These are phyloP conservation scores for Umbelopsis vinacea DNA, from an alignment of 192 early-diverging fungal genomes.

Conservation along the genomic window DNA sequence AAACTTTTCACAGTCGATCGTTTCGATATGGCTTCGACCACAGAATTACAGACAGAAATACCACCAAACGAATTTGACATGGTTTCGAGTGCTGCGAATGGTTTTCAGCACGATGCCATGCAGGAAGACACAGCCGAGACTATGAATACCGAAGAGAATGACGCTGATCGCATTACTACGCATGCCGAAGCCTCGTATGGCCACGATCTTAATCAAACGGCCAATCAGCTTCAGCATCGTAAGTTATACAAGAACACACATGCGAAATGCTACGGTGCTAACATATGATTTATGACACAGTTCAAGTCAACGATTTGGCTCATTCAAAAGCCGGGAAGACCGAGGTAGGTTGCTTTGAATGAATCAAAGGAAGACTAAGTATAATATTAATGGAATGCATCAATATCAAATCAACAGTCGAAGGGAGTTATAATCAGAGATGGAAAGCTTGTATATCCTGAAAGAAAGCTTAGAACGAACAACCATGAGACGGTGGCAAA, in stretches of 20 bases:
- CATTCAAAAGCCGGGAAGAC: background rate
- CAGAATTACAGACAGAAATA: background rate
- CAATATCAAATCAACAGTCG: background rate
- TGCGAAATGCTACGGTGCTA: background rate
- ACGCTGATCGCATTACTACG: background rate
- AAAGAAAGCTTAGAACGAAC: constrained; percentile 25
- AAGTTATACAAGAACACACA: background rate
- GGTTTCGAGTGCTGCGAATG: background rate
- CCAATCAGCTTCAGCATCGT: constrained; percentile 4
- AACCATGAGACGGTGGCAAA: constrained; percentile 21
- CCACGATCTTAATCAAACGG: background rate
- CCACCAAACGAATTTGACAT: background rate
- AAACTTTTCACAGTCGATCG: background rate
- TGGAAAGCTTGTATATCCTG: constrained; percentile 29
- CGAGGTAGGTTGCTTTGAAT: background rate
- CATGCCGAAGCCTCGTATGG: background rate
- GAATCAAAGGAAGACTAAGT: background rate
- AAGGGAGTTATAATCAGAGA: constrained; percentile 23
- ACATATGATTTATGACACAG: background rate
- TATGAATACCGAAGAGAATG: background rate
- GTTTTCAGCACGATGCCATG: background rate
- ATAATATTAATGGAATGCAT: background rate
- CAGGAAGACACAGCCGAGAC: background rate
- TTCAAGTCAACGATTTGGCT: background rate
- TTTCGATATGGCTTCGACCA: background rate